phyloP scores from a whole-genome alignment of 257 asterid genomes.

The Solanum ossicruentum region DNA sequence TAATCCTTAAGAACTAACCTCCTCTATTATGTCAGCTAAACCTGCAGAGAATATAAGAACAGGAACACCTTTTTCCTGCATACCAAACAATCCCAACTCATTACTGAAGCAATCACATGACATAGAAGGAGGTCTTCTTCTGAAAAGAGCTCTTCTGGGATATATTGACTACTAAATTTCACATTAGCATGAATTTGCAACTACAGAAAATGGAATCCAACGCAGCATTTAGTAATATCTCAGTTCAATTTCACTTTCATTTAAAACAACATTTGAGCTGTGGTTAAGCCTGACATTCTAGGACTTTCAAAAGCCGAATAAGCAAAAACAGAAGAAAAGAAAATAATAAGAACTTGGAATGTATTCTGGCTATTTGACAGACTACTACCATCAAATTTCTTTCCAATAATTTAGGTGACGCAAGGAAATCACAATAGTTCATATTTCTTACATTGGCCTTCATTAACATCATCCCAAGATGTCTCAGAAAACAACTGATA shows the following conservation, averaged over 20 bases:
- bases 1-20: constrained; percentile 39
- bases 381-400: not conserved
- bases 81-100: not conserved
- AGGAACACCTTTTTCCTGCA: constrained; percentile 72
- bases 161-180: not conserved
- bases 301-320: not conserved
- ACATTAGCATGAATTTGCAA: not conserved
- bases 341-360: not conserved
- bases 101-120: not conserved
- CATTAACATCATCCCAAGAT: constrained; percentile 7
- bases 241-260: not conserved
- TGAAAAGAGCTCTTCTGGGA: not conserved
- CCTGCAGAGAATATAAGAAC: constrained; percentile 95
- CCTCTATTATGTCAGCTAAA: constrained; percentile 91
- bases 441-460: not conserved
- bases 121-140: not conserved
- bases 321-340: not conserved
- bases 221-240: not conserved
- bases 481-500: not conserved
- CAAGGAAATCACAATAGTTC: not conserved
- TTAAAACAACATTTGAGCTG: not conserved
- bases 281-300: not conserved
- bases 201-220: not conserved
- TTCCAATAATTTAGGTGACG: not conserved
- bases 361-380: not conserved